These are phyloP conservation scores for Hura crepitans DNA, from an alignment of 441 rosid species.

Conservation along the genomic window DNA sequence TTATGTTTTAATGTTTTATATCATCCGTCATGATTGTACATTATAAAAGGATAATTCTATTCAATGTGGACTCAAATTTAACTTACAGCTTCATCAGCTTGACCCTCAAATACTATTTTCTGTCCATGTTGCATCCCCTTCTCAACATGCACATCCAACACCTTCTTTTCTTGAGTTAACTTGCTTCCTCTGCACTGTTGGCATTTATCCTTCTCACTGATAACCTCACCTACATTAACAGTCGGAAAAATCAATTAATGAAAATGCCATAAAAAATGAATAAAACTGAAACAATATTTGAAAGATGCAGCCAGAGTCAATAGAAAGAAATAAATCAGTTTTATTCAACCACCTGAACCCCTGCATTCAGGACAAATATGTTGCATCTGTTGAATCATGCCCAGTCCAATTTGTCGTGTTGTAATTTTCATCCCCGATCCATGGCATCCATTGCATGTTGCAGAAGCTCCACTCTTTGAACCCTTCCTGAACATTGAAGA, in stretches of 20 bases:
- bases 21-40: no score
- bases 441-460: constrained; percentile 58
- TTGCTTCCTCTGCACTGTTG: constrained; percentile 60
- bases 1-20: no score
- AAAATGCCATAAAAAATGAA: background rate
- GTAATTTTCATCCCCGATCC: constrained; percentile 80
- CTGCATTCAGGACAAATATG: constrained; percentile 70
- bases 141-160: constrained; percentile 58
- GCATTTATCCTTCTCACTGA: constrained; percentile 56
- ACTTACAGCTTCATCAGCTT: constrained; percentile 82
- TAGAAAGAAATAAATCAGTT: background rate
- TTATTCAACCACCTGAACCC: constrained; percentile 48
- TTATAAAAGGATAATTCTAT: no score
- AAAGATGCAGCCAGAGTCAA: background rate
- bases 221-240: constrained; percentile 47
- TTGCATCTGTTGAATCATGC: constrained; percentile 84
- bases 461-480: constrained; percentile 61
- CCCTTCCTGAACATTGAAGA: constrained; percentile 51
- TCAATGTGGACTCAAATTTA: background rate
- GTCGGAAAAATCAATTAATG: background rate
- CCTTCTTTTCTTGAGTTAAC: constrained; percentile 62
- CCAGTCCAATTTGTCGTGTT: constrained; percentile 53
- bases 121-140: constrained; percentile 71
- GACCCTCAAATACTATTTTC: constrained; percentile 63
- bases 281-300: background rate